phyloP scores from a whole-genome alignment of 495 filamentous ascomycete species.

The Lasiosphaeria hispida region DNA sequence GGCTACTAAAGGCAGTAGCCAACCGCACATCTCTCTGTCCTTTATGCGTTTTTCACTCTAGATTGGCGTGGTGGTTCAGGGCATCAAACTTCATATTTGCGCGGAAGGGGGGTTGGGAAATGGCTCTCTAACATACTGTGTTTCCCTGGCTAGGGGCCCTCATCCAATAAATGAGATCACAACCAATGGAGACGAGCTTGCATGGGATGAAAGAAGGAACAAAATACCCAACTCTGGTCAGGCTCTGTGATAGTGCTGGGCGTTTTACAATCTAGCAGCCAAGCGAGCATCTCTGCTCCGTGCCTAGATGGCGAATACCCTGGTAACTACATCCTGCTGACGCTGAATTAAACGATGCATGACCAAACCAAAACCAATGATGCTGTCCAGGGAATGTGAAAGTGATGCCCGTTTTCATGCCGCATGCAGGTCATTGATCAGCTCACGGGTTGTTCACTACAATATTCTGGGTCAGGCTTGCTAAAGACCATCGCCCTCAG shows the following conservation, averaged over 20 bases:
- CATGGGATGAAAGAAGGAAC: slow-evolving; percentile 33
- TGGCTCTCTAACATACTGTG: slow-evolving; percentile 36
- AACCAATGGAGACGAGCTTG: slow-evolving; percentile 39
- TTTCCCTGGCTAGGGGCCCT: slow-evolving; percentile 37
- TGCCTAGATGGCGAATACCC: slow-evolving; percentile 11
- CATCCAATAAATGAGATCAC: slow-evolving; percentile 41
- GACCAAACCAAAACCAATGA: slow-evolving; percentile 6
- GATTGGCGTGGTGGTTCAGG: slow-evolving; percentile 44
- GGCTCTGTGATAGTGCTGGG: slow-evolving; percentile 26
- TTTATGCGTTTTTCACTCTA: slow-evolving; percentile 41
- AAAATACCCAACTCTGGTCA: slow-evolving; percentile 31
- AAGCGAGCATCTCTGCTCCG: slow-evolving; percentile 8
- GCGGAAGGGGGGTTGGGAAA: slow-evolving; percentile 36
- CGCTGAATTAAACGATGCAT: slow-evolving; percentile 32
- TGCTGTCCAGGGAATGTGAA: neutral
- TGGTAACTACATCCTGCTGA: slow-evolving; percentile 17
- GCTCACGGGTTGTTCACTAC: too few species aligned
- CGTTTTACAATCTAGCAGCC: slow-evolving; percentile 9
- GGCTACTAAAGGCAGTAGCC: slow-evolving; percentile 50
- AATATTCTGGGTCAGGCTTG: too few species aligned
- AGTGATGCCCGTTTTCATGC: neutral
- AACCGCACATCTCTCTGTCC: slow-evolving; percentile 27
- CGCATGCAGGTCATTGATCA: too few species aligned
- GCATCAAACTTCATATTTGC: slow-evolving; percentile 39
- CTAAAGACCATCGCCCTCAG: too few species aligned